Evolutionary conservation across 257 asterid genomes (phyloP).

Genomic region (Salvia miltiorrhiza): DNA sequence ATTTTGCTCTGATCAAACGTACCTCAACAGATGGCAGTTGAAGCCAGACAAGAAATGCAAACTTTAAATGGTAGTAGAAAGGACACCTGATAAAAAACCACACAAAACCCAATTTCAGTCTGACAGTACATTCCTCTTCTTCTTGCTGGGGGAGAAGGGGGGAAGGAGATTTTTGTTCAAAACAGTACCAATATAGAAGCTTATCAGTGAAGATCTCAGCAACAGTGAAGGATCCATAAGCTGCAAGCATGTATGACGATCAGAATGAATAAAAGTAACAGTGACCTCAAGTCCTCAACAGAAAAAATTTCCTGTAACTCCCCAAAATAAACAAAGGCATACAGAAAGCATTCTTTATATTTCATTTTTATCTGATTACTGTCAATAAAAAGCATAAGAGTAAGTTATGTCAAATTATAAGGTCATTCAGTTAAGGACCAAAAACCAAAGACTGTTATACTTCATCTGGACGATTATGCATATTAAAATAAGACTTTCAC

Average conservation of each 20-base stretch:
- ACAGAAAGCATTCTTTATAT: neutral
- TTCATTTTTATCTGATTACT: neutral
- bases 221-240: constrained; percentile 85
- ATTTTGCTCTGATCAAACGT: constrained; percentile 28
- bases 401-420: neutral
- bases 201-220: constrained; percentile 80
- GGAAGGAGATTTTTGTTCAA: constrained; percentile 9
- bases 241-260: constrained; percentile 52
- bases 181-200: constrained; percentile 65
- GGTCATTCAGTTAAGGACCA: neutral
- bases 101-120: constrained; percentile 20
- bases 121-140: neutral
- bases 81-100: constrained; percentile 69
- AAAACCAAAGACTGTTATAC: too few species aligned
- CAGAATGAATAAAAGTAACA: constrained; percentile 13
- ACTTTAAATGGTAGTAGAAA: constrained; percentile 79
- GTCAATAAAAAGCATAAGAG: constrained; percentile 1
- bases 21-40: constrained; percentile 85
- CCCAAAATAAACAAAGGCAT: constrained; percentile 1
- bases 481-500: neutral
- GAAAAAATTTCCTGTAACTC: neutral
- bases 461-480: neutral
- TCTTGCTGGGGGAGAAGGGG: constrained; percentile 4
- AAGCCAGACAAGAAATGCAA: constrained; percentile 98
- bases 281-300: neutral